Evolutionary conservation across 345 rosid species (phyloP), one percentile per base, ranked within the genome.

Genomic region (Gossypium longicalyx): DNA sequence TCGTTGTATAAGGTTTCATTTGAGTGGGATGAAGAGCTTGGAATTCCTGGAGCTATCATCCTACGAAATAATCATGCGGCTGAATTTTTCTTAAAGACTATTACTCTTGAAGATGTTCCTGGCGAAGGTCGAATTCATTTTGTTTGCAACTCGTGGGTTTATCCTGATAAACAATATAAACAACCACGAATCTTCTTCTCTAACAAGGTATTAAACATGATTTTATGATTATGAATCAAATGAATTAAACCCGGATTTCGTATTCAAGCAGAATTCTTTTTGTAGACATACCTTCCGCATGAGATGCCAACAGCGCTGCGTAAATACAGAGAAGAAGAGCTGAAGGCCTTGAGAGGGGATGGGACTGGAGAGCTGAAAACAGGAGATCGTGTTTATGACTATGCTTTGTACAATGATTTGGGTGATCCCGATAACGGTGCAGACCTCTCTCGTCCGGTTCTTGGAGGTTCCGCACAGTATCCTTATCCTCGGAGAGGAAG

Each of bases 401-500:
- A 92, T 81, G 96, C 89, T 72, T 78, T 20, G 81, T 92, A 92
- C 43, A 90, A 92, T 54, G 97, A 92, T 70, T 73, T 92, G 79
- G 89, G 88, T 0, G 79, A 85, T 25, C 97, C 93, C 0, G 77
- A 76, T n/a, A 63, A 72, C 0, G 75, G 87, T 75, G 82, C 82
- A 70, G 60, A 81, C 76, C 58, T 19, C 67, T 60, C 29, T 16
- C 86, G 96, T 4, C 96, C 94, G 11, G 83, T 88, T 61, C 93
- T 92, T 23, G 97, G 96, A 53, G 96, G 97, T 1, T 79, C 92
- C 12, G 3, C 70, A 7, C 80, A 87, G 72, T 74, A 81, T 77
- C 97, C 97, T 67, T 92, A 92, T 77, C 97, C 97, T 63, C 89
- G 97, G 8, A 86, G 96, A 58, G 88, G 86, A 66, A 81, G 96